Conservation (phyloP, 2,329 filamentous ascomycete genomes). For the Talaromyces sp. region DNA sequence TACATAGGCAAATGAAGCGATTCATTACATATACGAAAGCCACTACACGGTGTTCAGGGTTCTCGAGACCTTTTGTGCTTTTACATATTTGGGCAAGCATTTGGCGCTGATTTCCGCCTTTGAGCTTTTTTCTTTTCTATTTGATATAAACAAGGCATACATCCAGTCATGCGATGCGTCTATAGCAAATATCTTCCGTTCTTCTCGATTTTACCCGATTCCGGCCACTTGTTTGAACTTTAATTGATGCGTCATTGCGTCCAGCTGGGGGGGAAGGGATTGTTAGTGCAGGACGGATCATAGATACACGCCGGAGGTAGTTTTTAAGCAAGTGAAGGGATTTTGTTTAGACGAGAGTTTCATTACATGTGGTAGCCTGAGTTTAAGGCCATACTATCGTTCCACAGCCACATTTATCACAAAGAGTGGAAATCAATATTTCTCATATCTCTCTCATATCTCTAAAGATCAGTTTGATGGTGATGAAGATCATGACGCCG, state of each 20-base stretch:
- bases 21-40: constrained; percentile 9
- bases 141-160: constrained; percentile 4
- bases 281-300: constrained; percentile 17
- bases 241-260: neutral
- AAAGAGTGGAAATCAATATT: neutral
- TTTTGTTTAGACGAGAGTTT: neutral
- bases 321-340: neutral
- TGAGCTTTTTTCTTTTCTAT: neutral
- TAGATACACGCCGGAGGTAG: constrained; percentile 10
- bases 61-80: constrained; percentile 7
- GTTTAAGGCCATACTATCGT: neutral
- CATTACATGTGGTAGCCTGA: constrained; percentile 1
- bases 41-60: constrained; percentile 11
- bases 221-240: constrained; percentile 1
- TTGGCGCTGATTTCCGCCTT: constrained; percentile 8
- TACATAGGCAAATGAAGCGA: constrained; percentile 11
- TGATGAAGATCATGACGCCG: neutral
- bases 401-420: neutral
- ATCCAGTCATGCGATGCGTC: constrained; percentile 1
- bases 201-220: neutral
- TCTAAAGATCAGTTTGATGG: neutral
- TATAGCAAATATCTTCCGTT: neutral
- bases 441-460: neutral
- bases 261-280: neutral
- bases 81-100: constrained; percentile 13